phyloP scores from a whole-genome alignment of 164 flowering plant species.

The Kingdonia uniflora region DNA sequence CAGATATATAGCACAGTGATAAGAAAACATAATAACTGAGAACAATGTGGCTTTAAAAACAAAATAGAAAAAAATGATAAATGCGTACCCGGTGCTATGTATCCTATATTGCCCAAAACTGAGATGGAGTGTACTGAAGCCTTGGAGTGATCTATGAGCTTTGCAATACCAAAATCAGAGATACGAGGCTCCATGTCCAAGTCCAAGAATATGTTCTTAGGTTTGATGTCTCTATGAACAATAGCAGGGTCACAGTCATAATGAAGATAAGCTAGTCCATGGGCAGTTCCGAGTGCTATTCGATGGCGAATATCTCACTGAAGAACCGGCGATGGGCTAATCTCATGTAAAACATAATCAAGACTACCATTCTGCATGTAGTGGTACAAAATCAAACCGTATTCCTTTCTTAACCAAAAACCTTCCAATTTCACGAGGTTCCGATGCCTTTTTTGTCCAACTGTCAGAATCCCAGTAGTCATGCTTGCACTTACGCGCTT shows the following conservation, averaged over 20 bases:
- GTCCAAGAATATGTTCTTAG: constrained; percentile 77
- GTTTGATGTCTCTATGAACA: constrained; percentile 90
- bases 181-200: constrained; percentile 91
- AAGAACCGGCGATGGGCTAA: constrained; percentile 29
- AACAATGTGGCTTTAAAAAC: not conserved
- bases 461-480: no score
- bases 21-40: no score
- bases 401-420: constrained; percentile 74
- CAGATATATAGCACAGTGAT: no score
- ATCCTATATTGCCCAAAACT: constrained; percentile 62
- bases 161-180: constrained; percentile 94
- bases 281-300: constrained; percentile 89
- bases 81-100: constrained; percentile 77
- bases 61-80: not conserved
- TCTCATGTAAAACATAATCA: constrained; percentile 74
- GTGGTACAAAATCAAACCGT: constrained; percentile 63
- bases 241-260: constrained; percentile 93
- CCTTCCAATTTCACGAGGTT: constrained; percentile 84
- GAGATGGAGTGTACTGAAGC: constrained; percentile 23
- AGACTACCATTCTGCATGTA: constrained; percentile 95
- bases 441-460: constrained; percentile 37
- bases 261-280: constrained; percentile 90
- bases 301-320: constrained; percentile 83
- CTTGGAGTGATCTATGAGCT: constrained; percentile 43
- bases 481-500: no score